phyloP scores from a whole-genome alignment of 257 asterid genomes.

The Solanum medicagineum region DNA sequence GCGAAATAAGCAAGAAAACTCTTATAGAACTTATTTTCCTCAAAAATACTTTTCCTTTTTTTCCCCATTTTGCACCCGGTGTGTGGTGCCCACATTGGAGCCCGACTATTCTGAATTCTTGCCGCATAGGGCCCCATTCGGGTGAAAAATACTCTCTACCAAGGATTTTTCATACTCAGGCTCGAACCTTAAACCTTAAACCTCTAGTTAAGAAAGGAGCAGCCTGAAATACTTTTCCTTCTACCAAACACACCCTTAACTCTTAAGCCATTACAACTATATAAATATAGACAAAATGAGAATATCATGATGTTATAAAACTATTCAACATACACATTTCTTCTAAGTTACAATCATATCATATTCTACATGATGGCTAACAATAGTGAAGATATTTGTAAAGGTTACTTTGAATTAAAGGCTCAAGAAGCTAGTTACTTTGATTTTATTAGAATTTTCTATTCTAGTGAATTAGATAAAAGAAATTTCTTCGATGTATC shows the following conservation, averaged over 20 bases:
- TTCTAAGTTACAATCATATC: not conserved
- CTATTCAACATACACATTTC: not conserved
- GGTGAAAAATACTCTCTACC: no score
- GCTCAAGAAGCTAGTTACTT: slow-evolving; percentile 27
- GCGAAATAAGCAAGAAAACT: not conserved
- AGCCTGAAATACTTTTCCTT: not conserved
- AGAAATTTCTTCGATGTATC: slow-evolving; percentile 20
- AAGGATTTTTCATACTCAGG: no score
- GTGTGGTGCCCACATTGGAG: no score
- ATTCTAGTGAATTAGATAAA: slow-evolving; percentile 18
- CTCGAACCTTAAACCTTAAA: no score
- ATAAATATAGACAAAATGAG: not conserved
- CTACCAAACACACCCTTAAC: not conserved
- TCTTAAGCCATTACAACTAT: not conserved
- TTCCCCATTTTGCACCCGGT: no score
- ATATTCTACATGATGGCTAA: not conserved
- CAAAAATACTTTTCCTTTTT: not conserved
- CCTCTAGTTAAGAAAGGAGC: no score
- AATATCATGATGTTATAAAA: not conserved
- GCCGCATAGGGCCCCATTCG: no score
- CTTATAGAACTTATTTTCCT: not conserved
- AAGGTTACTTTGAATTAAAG: slow-evolving; percentile 23
- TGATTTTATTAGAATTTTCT: slow-evolving; percentile 37
- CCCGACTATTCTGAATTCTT: no score
- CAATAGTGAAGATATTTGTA: slow-evolving; percentile 8